Percentiles rank a stretch among this genome's conserved stretches.
These are phyloP conservation scores for Eucalyptus marginata DNA, from an alignment of 345 rosid species.

Conservation along the genomic window DNA sequence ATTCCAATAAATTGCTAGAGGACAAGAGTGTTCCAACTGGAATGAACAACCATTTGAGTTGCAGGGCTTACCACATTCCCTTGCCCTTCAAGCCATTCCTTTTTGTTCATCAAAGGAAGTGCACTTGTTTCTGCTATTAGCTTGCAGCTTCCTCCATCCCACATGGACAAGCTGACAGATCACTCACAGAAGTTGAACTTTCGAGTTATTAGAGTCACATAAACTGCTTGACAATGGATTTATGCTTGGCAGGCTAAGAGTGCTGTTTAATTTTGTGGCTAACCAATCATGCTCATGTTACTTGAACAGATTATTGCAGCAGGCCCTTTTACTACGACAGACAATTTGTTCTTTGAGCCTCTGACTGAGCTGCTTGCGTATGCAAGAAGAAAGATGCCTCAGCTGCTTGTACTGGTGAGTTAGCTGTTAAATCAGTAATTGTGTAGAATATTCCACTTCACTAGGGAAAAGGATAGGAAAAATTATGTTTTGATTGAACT, in stretches of 20 bases:
- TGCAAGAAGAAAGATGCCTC: slow-evolving; percentile 74
- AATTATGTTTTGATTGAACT: not conserved
- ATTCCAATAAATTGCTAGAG: not conserved
- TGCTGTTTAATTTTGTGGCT: not conserved
- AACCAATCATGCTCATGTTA: not conserved
- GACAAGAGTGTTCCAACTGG: not conserved
- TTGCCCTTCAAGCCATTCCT: not conserved
- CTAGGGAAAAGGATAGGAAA: not conserved
- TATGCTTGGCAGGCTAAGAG: not conserved
- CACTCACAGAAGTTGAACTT: not conserved
- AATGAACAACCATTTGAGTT: not conserved
- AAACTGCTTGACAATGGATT: not conserved
- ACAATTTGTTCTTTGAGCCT: slow-evolving; percentile 84
- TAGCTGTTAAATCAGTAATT: not conserved
- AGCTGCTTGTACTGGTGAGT: slow-evolving; percentile 67
- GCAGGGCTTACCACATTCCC: not conserved
- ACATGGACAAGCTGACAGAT: not conserved
- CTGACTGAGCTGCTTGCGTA: slow-evolving; percentile 69
- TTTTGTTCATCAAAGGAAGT: not conserved
- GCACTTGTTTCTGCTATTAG: not conserved
- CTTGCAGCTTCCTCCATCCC: not conserved
- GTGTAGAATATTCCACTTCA: not conserved
- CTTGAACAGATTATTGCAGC: slow-evolving; percentile 66
- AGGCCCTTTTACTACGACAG: slow-evolving; percentile 84
- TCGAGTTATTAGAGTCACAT: not conserved